phyloP scores from a whole-genome alignment of 2,329 filamentous ascomycete species.

The Penicillium sp. region DNA sequence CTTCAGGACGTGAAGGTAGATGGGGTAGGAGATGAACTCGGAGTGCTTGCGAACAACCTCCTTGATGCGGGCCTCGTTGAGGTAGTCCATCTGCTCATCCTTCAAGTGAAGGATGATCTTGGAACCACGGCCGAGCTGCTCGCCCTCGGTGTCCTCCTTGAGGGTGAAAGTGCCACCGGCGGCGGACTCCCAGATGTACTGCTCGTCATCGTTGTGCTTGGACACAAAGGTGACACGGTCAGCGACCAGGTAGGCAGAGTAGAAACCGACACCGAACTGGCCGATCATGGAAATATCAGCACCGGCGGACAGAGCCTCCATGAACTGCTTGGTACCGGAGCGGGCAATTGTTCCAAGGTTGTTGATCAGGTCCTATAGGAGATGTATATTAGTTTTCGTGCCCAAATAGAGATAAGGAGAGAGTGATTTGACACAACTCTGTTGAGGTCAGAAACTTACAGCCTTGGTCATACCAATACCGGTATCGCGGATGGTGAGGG shows the following conservation, averaged over 20 bases:
- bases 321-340: constrained; percentile 99
- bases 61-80: constrained; percentile 99
- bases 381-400: background rate
- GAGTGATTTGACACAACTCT: background rate
- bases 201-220: constrained; percentile 99
- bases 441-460: constrained; percentile 58
- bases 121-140: constrained; percentile 88
- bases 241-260: constrained; percentile 98
- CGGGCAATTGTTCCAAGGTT: constrained; percentile 99
- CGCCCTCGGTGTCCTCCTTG: constrained; percentile 81
- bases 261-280: constrained; percentile 99
- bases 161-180: constrained; percentile 98
- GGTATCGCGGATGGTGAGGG: constrained; percentile 92
- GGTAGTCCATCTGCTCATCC: constrained; percentile 98
- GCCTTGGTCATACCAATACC: constrained; percentile 99
- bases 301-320: constrained; percentile 97
- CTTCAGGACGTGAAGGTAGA: constrained; percentile 99
- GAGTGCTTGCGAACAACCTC: constrained; percentile 99
- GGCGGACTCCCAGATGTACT: constrained; percentile 98
- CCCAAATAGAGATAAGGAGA: background rate
- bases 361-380: constrained; percentile 88
- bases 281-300: constrained; percentile 99
- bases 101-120: constrained; percentile 99
- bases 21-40: constrained; percentile 99
- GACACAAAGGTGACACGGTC: constrained; percentile 94